These are phyloP conservation scores for Cyclotella baltica DNA, from an alignment of 108 stramenopile genomes.

Conservation along the genomic window DNA sequence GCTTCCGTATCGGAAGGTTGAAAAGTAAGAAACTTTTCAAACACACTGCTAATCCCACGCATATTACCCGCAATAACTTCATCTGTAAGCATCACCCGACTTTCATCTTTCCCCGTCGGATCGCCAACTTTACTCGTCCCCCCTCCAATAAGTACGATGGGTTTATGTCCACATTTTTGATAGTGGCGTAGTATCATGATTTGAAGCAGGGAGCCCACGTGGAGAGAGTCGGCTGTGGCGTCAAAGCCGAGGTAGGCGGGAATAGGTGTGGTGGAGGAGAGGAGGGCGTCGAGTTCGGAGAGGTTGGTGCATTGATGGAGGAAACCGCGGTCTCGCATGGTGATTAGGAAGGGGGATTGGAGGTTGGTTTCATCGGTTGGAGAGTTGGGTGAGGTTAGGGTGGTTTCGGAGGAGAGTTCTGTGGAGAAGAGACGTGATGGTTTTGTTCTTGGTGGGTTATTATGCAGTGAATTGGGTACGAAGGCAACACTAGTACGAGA, in stretches of 20 bases:
- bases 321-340: conserved; percentile 88
- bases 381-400: not conserved
- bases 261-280: conserved; percentile 32
- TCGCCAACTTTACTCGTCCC: conserved; percentile 98
- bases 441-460: not conserved
- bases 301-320: conserved; percentile 89
- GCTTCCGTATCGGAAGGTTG: conserved; percentile 19
- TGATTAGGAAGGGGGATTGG: conserved; percentile 76
- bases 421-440: conserved; percentile 10
- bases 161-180: conserved; percentile 88
- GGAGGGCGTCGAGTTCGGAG: conserved; percentile 63
- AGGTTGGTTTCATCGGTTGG: conserved; percentile 55
- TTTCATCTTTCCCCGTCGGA: conserved; percentile 97
- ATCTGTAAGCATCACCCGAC: conserved; percentile 87
- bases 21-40: conserved; percentile 86
- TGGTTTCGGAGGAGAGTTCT: not conserved
- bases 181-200: conserved; percentile 97
- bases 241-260: conserved; percentile 97
- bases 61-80: conserved; percentile 82
- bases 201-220: conserved; percentile 96
- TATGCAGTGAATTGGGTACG: not conserved
- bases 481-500: not conserved
- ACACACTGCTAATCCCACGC: conserved; percentile 82
- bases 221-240: conserved; percentile 97
- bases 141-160: conserved; percentile 94